phyloP scores from a whole-genome alignment of 345 rosid genomes.

The Physaria fendleri region DNA sequence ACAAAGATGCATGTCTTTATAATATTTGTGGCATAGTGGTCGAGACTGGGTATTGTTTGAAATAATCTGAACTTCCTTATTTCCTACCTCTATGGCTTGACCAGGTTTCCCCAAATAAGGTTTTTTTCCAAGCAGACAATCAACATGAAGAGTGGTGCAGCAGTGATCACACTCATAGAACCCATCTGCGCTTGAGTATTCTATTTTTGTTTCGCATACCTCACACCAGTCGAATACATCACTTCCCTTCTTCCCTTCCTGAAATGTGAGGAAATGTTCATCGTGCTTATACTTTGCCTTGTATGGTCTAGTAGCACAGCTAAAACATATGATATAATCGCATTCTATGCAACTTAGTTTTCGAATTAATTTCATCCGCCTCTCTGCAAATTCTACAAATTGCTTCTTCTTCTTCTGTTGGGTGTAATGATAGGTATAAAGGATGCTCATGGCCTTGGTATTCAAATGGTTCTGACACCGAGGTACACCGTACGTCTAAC shows the following conservation, averaged over 20 bases:
- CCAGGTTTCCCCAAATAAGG: background rate
- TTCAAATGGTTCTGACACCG: background rate
- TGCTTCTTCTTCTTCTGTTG: background rate
- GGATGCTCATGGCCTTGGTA: background rate
- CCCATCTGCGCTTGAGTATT: background rate
- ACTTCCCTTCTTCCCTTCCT: background rate
- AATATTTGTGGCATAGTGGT: no score
- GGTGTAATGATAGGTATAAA: background rate
- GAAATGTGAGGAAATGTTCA: background rate
- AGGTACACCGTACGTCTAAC: no score
- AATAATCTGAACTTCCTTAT: no score
- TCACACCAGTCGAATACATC: background rate
- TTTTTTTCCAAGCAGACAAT: background rate
- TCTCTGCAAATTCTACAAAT: background rate
- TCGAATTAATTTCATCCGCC: background rate
- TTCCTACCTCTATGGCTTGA: background rate
- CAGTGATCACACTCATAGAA: background rate
- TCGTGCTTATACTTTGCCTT: constrained; percentile 9
- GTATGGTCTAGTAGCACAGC: background rate
- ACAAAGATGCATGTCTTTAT: no score
- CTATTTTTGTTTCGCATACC: background rate
- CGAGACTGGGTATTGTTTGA: no score
- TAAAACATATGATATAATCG: background rate
- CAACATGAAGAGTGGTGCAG: background rate
- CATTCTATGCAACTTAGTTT: constrained; percentile 6